Conservation (phyloP, 148 eudicot genomes). For the Vaccinium myrtillus region DNA sequence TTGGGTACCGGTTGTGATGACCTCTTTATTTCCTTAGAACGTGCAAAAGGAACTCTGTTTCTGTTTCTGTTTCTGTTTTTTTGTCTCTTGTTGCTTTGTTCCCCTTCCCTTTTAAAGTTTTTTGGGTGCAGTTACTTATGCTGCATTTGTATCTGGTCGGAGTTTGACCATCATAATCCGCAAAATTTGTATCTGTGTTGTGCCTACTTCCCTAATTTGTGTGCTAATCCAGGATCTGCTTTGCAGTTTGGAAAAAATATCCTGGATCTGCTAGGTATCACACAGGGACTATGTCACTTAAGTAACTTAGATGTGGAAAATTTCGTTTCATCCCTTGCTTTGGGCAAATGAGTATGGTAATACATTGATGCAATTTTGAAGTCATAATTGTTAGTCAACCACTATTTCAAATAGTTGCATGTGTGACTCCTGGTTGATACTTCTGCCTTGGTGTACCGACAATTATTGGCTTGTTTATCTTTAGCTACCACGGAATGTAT, state of each 20-base stretch:
- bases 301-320: neutral
- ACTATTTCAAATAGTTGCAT: neutral
- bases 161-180: neutral
- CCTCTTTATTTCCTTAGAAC: neutral
- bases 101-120: too few relatives aligned
- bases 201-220: neutral
- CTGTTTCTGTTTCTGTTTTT: neutral
- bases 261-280: neutral
- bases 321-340: neutral
- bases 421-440: neutral
- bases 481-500: neutral
- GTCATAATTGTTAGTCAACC: neutral
- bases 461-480: neutral
- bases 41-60: neutral
- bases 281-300: neutral
- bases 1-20: neutral
- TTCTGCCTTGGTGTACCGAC: neutral
- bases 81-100: neutral
- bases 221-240: neutral
- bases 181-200: neutral
- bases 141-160: neutral
- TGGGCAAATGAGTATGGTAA: neutral
- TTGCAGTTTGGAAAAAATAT: too few relatives aligned
- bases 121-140: neutral
- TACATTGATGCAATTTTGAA: neutral